phyloP scores from a whole-genome alignment of 306 rosid genomes.

The Crataegus laevigata region DNA sequence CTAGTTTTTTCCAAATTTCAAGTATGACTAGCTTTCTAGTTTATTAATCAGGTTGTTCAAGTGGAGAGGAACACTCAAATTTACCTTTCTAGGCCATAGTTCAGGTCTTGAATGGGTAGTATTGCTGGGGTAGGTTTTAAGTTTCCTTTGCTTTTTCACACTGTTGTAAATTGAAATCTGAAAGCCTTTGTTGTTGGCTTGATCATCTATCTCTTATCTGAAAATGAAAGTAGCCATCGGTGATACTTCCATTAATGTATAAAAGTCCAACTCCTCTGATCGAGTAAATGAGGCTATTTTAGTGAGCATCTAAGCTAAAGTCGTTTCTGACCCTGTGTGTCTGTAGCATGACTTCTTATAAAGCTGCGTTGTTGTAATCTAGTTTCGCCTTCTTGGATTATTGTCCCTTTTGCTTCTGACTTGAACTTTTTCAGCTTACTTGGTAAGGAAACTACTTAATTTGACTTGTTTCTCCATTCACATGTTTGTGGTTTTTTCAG shows the following conservation, averaged over 20 bases:
- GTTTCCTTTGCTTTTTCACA: not conserved
- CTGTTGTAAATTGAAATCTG: not conserved
- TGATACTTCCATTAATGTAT: not conserved
- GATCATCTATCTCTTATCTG: not conserved
- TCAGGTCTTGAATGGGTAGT: not conserved
- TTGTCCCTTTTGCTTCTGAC: not conserved
- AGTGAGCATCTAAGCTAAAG: not conserved
- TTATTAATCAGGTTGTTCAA: not conserved
- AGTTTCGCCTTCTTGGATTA: not conserved
- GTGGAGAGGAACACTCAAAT: not conserved
- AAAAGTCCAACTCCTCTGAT: not conserved
- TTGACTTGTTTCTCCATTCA: not conserved
- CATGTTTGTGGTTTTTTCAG: constrained; percentile 13
- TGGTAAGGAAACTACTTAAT: not conserved
- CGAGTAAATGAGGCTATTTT: not conserved
- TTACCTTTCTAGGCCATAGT: not conserved
- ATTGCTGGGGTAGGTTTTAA: not conserved
- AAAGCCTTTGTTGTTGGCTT: not conserved
- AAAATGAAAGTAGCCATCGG: not conserved
- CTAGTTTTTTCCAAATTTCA: not conserved
- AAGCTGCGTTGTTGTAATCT: not conserved
- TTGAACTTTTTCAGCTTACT: not conserved
- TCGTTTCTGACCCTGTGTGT: not conserved
- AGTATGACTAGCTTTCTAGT: too few relatives aligned
- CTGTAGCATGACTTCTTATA: not conserved